phyloP scores from a whole-genome alignment of 192 early-diverging fungal species.

The Endogone sp. region DNA sequence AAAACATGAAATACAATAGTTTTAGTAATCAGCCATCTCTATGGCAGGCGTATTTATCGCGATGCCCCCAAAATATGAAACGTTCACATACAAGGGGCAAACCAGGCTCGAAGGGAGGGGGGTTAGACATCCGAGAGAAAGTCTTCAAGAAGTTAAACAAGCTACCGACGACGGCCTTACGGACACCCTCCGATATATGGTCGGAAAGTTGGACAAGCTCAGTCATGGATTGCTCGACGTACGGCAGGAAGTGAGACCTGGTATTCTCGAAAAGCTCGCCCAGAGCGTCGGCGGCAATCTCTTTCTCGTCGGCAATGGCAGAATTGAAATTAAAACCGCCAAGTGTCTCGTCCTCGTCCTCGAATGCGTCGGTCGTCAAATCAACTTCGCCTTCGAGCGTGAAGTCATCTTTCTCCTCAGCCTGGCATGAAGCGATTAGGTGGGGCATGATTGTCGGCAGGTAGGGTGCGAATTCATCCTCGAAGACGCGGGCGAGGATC shows the following conservation, averaged over 20 bases:
- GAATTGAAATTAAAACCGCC: constrained; percentile 63
- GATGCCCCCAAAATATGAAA: constrained; percentile 5
- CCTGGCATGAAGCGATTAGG: constrained; percentile 72
- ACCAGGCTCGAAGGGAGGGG: constrained; percentile 73
- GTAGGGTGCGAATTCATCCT: constrained; percentile 78
- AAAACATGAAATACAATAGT: constrained; percentile 17
- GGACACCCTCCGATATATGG: constrained; percentile 79
- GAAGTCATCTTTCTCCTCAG: constrained; percentile 59
- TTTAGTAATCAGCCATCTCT: background rate
- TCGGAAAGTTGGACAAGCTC: constrained; percentile 63
- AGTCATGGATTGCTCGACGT: constrained; percentile 68
- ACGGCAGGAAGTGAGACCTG: constrained; percentile 72
- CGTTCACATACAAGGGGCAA: constrained; percentile 39
- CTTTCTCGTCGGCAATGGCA: constrained; percentile 90
- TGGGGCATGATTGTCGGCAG: constrained; percentile 74
- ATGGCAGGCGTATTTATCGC: background rate
- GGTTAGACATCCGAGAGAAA: constrained; percentile 66
- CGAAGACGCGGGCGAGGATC: constrained; percentile 75
- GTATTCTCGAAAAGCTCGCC: constrained; percentile 86
- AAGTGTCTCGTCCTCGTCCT: constrained; percentile 58
- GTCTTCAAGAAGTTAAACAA: constrained; percentile 78
- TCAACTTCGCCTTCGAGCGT: constrained; percentile 31
- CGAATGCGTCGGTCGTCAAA: constrained; percentile 37
- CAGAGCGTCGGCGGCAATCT: constrained; percentile 83
- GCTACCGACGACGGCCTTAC: constrained; percentile 68